These are phyloP conservation scores for Fusarium coffeatum DNA, from an alignment of 2,329 filamentous ascomycete species.

Conservation along the genomic window DNA sequence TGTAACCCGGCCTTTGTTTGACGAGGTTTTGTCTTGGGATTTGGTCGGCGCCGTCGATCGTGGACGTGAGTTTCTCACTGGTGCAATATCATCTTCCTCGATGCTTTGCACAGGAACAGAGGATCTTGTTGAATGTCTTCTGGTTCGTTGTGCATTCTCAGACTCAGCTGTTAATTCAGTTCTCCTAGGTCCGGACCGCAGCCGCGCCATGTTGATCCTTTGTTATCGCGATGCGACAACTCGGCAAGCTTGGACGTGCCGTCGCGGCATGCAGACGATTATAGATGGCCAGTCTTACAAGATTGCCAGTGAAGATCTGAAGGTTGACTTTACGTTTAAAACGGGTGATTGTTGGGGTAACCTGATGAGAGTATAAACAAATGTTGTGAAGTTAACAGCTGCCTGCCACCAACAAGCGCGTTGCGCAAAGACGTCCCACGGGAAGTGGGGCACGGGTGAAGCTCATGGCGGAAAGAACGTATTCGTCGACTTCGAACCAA, in stretches of 20 bases:
- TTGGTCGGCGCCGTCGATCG: slow-evolving; percentile 3
- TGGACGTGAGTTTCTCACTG: neutral
- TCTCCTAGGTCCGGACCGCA: slow-evolving; percentile 22
- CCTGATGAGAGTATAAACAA: neutral
- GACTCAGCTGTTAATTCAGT: neutral
- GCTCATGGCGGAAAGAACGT: slow-evolving; percentile 1
- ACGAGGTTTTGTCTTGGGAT: neutral
- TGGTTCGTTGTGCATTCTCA: neutral
- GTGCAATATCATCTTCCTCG: neutral
- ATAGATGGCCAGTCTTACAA: neutral
- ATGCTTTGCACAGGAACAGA: slow-evolving; percentile 7
- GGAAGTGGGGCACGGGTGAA: slow-evolving; percentile 26
- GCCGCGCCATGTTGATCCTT: slow-evolving; percentile 16
- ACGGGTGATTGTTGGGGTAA: neutral
- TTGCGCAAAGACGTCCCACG: neutral
- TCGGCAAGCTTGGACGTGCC: neutral
- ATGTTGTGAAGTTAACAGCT: neutral
- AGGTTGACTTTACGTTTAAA: neutral
- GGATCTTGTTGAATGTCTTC: slow-evolving; percentile 2
- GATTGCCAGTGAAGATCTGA: neutral
- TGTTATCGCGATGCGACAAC: slow-evolving; percentile 18
- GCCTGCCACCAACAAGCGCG: neutral
- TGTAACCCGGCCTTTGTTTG: slow-evolving; percentile 9
- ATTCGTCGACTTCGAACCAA: neutral
- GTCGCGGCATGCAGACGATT: neutral